phyloP scores from a whole-genome alignment of 495 filamentous ascomycete species.

The Pseudomonodictys pantanalensis region DNA sequence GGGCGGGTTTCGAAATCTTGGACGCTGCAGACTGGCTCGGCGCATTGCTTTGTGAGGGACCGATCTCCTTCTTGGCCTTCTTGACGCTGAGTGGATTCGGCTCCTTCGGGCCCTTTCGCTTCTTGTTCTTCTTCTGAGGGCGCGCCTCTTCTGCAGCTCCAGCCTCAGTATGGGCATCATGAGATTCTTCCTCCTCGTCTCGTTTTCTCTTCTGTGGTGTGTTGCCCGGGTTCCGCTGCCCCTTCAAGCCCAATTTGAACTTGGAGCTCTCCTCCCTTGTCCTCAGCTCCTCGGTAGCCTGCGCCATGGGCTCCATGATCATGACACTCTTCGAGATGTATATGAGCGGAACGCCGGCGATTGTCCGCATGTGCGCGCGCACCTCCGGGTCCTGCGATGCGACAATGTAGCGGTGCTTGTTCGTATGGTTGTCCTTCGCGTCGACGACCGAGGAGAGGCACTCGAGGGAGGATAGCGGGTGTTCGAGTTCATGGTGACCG shows the following conservation, averaged over 20 bases:
- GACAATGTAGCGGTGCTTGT: slow-evolving; percentile 88
- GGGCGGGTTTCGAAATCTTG: not conserved
- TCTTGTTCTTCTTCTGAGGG: slow-evolving; percentile 60
- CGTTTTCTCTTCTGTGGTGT: slow-evolving; percentile 47
- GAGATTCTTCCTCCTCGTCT: slow-evolving; percentile 48
- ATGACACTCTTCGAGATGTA: slow-evolving; percentile 80
- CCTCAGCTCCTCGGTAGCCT: slow-evolving; percentile 56
- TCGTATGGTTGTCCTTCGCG: slow-evolving; percentile 63
- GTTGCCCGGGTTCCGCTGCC: slow-evolving; percentile 31
- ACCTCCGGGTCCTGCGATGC: slow-evolving; percentile 68
- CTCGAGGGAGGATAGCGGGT: slow-evolving; percentile 70
- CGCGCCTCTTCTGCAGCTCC: slow-evolving; percentile 9
- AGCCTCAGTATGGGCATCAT: slow-evolving; percentile 34
- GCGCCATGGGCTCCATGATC: slow-evolving; percentile 86
- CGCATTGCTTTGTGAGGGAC: too few relatives aligned
- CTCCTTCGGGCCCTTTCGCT: slow-evolving; percentile 66
- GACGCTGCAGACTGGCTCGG: not conserved
- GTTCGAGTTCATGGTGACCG: slow-evolving; percentile 76
- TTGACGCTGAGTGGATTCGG: slow-evolving; percentile 90
- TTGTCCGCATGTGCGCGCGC: slow-evolving; percentile 51
- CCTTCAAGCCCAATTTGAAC: slow-evolving; percentile 68
- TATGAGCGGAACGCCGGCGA: slow-evolving; percentile 76
- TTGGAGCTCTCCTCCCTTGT: slow-evolving; percentile 71
- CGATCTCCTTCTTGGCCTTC: slow-evolving; percentile 76
- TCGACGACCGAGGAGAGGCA: slow-evolving; percentile 79